Conservation (phyloP, 768 basidiomycete species). For the Galerina marginata region DNA sequence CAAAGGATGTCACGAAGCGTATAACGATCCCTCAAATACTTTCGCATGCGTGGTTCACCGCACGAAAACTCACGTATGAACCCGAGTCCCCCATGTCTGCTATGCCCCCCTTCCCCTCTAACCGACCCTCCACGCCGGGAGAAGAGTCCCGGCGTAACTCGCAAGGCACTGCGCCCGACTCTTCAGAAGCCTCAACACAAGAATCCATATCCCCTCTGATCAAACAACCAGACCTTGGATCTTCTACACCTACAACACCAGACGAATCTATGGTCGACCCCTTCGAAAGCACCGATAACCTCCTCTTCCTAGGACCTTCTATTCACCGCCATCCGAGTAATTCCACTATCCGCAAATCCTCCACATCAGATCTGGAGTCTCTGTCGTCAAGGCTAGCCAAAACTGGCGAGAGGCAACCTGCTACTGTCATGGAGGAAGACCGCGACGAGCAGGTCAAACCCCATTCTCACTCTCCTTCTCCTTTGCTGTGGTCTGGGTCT, state of each 20-base stretch:
- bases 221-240: conserved; percentile 38
- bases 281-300: conserved; percentile 40
- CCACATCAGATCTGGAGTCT: conserved; percentile 39
- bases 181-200: conserved; percentile 60
- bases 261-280: conserved; percentile 54
- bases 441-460: conserved; percentile 25
- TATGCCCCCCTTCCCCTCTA: conserved; percentile 31
- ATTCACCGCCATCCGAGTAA: conserved; percentile 62
- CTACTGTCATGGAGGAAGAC: conserved; percentile 61
- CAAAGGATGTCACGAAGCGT: conserved; percentile 77
- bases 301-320: conserved; percentile 14
- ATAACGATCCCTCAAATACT: conserved; percentile 85
- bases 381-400: conserved; percentile 38
- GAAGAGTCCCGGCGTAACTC: conserved; percentile 29
- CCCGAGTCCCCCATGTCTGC: conserved; percentile 33
- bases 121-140: conserved; percentile 22
- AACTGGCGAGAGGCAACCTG: conserved; percentile 42
- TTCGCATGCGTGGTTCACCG: conserved; percentile 84
- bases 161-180: conserved; percentile 38
- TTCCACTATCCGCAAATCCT: conserved; percentile 60
- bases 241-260: conserved; percentile 63
- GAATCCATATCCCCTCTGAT: conserved; percentile 56
- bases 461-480: conserved; percentile 29
- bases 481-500: conserved; percentile 33
- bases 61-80: conserved; percentile 40